Evolutionary conservation across 306 rosid genomes (phyloP).

Genomic region (Ochetophila trinervis): DNA sequence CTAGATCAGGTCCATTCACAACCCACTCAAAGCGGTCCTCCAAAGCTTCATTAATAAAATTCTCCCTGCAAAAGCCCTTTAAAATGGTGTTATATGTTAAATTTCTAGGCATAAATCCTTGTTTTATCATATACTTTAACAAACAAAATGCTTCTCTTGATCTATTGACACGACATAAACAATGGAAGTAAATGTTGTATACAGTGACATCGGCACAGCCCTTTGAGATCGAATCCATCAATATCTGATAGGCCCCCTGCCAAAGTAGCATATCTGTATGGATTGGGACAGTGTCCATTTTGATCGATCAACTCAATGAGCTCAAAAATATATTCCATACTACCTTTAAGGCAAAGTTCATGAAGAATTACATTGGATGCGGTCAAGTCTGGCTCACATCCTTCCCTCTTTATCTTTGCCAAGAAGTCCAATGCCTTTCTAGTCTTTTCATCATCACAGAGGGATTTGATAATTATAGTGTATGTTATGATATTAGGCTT

Average conservation of each 20-base stretch:
- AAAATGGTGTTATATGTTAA: constrained; percentile 41
- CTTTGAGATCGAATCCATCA: constrained; percentile 25
- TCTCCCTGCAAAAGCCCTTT: constrained; percentile 35
- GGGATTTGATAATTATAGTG: constrained; percentile 41
- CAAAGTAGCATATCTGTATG: constrained; percentile 46
- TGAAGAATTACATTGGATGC: constrained; percentile 44
- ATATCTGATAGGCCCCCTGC: constrained; percentile 33
- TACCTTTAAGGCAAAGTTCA: constrained; percentile 44
- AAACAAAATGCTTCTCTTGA: constrained; percentile 33
- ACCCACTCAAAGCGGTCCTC: constrained; percentile 35
- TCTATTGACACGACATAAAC: constrained; percentile 35
- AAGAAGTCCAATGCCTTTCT: constrained; percentile 33
- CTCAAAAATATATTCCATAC: constrained; percentile 20
- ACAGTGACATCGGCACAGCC: constrained; percentile 38
- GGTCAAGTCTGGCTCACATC: constrained; percentile 40
- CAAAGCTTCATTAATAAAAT: constrained; percentile 30
- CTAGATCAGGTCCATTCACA: constrained; percentile 34
- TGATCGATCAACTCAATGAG: constrained; percentile 28
- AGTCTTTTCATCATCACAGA: constrained; percentile 39
- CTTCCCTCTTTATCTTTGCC: constrained; percentile 37
- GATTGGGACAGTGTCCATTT: constrained; percentile 38
- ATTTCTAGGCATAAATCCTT: constrained; percentile 38
- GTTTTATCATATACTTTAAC: constrained; percentile 30
- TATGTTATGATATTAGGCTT: constrained; percentile 41
- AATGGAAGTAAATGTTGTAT: constrained; percentile 39